Percentiles rank a stretch among this genome's conserved stretches.
Conservation (phyloP, 768 basidiomycete genomes). For the Termitomyces sp. region DNA sequence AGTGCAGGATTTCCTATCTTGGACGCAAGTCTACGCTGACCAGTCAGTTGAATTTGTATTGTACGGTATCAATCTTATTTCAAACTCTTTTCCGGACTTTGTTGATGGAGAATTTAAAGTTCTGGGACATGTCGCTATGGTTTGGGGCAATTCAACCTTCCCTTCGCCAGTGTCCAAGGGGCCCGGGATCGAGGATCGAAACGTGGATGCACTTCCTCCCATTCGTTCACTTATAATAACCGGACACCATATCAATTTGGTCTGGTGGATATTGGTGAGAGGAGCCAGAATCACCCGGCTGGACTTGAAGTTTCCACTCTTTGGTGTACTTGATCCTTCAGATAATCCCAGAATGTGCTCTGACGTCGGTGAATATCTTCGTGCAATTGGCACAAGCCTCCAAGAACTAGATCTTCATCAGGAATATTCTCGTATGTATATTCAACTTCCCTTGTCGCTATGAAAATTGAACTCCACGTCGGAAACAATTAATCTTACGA, state of each 20-base stretch:
- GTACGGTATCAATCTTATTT: neutral
- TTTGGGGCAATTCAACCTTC: neutral
- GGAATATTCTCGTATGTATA: neutral
- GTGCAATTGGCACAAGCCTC: conserved; percentile 8
- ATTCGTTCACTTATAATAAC: conserved; percentile 10
- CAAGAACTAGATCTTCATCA: conserved; percentile 12
- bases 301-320: neutral
- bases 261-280: conserved; percentile 7
- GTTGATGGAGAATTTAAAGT: neutral
- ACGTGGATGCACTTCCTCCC: neutral
- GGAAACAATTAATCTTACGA: conserved; percentile 9
- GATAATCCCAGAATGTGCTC: neutral
- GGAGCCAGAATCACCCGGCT: conserved; percentile 1
- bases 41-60: conserved; percentile 11
- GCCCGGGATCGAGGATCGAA: neutral
- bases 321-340: neutral
- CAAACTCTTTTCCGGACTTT: neutral
- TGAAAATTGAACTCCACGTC: neutral
- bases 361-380: conserved; percentile 3
- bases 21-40: conserved; percentile 4
- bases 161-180: neutral
- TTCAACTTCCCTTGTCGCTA: neutral
- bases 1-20: neutral
- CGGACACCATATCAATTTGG: neutral
- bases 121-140: conserved; percentile 11